These are phyloP conservation scores for Trichoderma sp. DNA, from an alignment of 2,329 filamentous ascomycete genomes.

Conservation along the genomic window DNA sequence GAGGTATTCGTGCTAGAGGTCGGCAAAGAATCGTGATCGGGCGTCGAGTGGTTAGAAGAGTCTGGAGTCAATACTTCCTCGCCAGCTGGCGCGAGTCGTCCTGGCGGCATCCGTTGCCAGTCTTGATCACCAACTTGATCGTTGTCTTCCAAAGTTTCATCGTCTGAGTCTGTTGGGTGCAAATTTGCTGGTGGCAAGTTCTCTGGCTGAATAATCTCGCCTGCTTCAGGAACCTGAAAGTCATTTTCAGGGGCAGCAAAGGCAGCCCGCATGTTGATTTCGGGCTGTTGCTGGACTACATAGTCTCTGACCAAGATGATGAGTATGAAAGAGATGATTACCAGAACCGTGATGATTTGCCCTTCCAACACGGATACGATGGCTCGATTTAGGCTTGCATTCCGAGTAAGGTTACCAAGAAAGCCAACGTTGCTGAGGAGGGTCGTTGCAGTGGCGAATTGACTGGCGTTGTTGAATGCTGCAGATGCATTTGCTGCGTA, in stretches of 20 bases:
- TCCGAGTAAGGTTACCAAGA: conserved; percentile 65
- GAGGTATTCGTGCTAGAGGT: conserved; percentile 8
- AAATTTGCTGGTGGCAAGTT: conserved; percentile 27
- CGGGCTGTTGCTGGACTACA: conserved; percentile 96
- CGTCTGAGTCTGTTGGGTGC: conserved; percentile 38
- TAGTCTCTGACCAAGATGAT: conserved; percentile 96
- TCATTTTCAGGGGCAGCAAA: conserved; percentile 52
- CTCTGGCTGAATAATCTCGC: conserved; percentile 19
- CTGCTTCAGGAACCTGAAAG: conserved; percentile 31
- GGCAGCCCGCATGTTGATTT: conserved; percentile 77
- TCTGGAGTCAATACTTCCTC: conserved; percentile 5
- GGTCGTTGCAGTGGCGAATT: conserved; percentile 35
- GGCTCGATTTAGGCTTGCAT: conserved; percentile 71
- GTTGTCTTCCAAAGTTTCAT: conserved; percentile 37
- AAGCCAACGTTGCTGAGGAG: conserved; percentile 60
- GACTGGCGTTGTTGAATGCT: not conserved
- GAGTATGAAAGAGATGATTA: conserved; percentile 94
- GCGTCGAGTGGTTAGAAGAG: not conserved
- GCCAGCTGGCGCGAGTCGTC: not conserved
- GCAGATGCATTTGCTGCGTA: not conserved
- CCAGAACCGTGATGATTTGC: conserved; percentile 86
- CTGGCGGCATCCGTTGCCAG: conserved; percentile 6
- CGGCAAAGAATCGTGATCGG: not conserved
- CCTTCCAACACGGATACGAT: conserved; percentile 86
- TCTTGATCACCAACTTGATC: conserved; percentile 25